Conservation (phyloP, 2,329 filamentous ascomycete species). For the Aspergillus terreus region DNA sequence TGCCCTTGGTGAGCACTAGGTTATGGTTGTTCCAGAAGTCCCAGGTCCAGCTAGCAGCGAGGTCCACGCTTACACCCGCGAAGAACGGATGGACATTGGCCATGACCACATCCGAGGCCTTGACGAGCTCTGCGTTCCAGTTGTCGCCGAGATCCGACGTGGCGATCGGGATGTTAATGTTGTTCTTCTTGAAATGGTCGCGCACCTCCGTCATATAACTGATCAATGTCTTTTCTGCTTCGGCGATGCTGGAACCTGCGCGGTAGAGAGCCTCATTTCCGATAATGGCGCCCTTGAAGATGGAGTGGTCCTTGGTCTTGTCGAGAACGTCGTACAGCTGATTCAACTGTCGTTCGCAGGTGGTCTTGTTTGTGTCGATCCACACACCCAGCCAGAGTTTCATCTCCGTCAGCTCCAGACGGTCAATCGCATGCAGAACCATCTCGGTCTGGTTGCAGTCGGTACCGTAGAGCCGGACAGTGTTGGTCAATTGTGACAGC, state of each 20-base stretch:
- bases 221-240: slow-evolving; percentile 63
- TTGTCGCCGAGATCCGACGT: slow-evolving; percentile 87
- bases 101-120: slow-evolving; percentile 82
- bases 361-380: slow-evolving; percentile 79
- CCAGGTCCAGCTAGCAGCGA: slow-evolving; percentile 76
- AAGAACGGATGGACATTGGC: slow-evolving; percentile 97
- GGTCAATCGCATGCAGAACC: slow-evolving; percentile 76
- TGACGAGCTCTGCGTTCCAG: slow-evolving; percentile 69
- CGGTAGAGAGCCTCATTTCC: slow-evolving; percentile 63
- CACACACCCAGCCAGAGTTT: slow-evolving; percentile 95
- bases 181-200: slow-evolving; percentile 64
- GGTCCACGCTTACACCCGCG: slow-evolving; percentile 65
- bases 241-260: slow-evolving; percentile 49
- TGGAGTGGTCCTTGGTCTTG: slow-evolving; percentile 36
- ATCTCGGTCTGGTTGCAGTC: slow-evolving; percentile 98
- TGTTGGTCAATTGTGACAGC: slow-evolving; percentile 83
- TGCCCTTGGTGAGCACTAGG: slow-evolving; percentile 58
- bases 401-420: slow-evolving; percentile 67
- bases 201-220: slow-evolving; percentile 65
- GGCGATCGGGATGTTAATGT: slow-evolving; percentile 70
- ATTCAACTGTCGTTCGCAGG: slow-evolving; percentile 73
- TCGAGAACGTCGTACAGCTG: slow-evolving; percentile 85
- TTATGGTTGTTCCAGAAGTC: slow-evolving; percentile 74
- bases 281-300: slow-evolving; percentile 60
- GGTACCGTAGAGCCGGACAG: slow-evolving; percentile 84